Conservation (phyloP, 1,284 basidiomycete genomes). For the Ganoderma resinaceum region DNA sequence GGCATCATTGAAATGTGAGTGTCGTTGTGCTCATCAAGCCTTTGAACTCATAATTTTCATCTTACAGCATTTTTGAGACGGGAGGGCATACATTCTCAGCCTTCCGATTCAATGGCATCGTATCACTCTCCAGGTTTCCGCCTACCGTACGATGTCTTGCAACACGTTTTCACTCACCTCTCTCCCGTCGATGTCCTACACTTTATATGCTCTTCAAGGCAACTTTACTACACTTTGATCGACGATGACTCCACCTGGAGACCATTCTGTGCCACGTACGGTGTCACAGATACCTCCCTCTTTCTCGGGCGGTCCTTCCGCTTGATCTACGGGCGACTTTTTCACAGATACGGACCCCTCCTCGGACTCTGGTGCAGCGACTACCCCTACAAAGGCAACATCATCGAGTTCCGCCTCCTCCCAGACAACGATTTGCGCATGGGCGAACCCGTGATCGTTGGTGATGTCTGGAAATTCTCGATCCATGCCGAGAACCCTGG, state of each 20-base stretch:
- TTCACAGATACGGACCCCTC: slow-evolving; percentile 32
- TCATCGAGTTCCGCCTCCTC: slow-evolving; percentile 33
- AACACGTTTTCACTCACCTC: slow-evolving; percentile 23
- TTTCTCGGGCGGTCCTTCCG: slow-evolving; percentile 30
- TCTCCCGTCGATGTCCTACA: slow-evolving; percentile 27
- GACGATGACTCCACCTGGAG: slow-evolving; percentile 34
- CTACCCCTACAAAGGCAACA: slow-evolving; percentile 33
- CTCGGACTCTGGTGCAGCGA: slow-evolving; percentile 37
- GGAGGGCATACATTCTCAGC: not conserved
- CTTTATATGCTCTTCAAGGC: slow-evolving; percentile 22
- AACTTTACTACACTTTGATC: slow-evolving; percentile 24
- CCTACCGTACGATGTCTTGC: slow-evolving; percentile 35
- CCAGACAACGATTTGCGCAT: slow-evolving; percentile 19
- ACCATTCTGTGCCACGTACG: slow-evolving; percentile 27
- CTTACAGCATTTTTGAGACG: not conserved
- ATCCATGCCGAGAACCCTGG: not conserved
- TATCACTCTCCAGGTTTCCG: slow-evolving; percentile 5
- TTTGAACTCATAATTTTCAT: not conserved
- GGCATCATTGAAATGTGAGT: not conserved
- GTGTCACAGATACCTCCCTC: slow-evolving; percentile 18
- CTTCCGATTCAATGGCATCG: not conserved
- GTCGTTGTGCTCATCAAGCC: not conserved
- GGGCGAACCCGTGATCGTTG: slow-evolving; percentile 28
- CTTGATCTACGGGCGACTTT: slow-evolving; percentile 30
- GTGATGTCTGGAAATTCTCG: slow-evolving; percentile 34